Conservation (phyloP, 805 yeast species). For the Lachancea thermotolerans region DNA sequence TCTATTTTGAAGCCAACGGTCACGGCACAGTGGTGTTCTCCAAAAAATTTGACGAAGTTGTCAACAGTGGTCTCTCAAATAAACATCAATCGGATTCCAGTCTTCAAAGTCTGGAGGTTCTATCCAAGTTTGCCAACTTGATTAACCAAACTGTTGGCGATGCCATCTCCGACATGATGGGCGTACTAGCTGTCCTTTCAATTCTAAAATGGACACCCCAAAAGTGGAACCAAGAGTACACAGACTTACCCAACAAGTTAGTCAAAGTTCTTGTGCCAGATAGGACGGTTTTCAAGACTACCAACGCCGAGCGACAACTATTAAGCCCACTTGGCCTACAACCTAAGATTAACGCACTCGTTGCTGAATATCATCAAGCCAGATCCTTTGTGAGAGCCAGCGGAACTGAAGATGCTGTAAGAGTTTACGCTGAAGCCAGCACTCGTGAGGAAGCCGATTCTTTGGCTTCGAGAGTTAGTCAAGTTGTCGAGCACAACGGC, state of each 20-base stretch:
- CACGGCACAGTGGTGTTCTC: slow-evolving; percentile 93
- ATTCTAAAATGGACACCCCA: slow-evolving; percentile 52
- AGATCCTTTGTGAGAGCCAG: slow-evolving; percentile 94
- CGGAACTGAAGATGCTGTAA: slow-evolving; percentile 96
- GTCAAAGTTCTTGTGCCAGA: slow-evolving; percentile 79
- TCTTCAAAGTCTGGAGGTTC: slow-evolving; percentile 42
- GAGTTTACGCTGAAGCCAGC: slow-evolving; percentile 88
- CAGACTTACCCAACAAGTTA: slow-evolving; percentile 81
- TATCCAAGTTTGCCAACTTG: slow-evolving; percentile 56
- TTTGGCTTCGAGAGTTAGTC: slow-evolving; percentile 37
- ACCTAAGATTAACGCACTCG: slow-evolving; percentile 56
- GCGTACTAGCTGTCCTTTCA: slow-evolving; percentile 59
- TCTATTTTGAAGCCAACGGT: slow-evolving; percentile 98
- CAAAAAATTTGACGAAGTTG: slow-evolving; percentile 38
- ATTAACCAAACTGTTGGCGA: slow-evolving; percentile 99
- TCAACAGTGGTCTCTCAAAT: slow-evolving; percentile 33
- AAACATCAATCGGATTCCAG: slow-evolving; percentile 39
- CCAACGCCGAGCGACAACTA: slow-evolving; percentile 83
- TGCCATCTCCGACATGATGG: slow-evolving; percentile 85
- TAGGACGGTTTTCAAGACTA: slow-evolving; percentile 70
- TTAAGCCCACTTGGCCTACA: slow-evolving; percentile 77
- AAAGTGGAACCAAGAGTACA: slow-evolving; percentile 71
- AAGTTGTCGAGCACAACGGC: slow-evolving; percentile 25
- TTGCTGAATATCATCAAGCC: slow-evolving; percentile 49
- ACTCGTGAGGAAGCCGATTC: slow-evolving; percentile 41